Evolutionary conservation across 371 early-diverging fungal species (phyloP).

Genomic region (Ordospora colligata): DNA sequence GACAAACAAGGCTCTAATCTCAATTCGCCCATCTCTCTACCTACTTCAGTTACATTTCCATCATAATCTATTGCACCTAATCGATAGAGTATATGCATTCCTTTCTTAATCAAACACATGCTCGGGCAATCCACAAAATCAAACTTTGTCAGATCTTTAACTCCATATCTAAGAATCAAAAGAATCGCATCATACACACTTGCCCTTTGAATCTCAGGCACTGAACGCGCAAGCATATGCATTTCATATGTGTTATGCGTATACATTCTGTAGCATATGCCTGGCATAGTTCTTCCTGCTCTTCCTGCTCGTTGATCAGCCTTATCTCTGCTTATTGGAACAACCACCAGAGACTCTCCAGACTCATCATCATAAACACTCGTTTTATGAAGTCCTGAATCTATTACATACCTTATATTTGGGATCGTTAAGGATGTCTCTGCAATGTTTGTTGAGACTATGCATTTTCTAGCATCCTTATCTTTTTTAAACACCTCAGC

Average conservation of each 20-base stretch:
- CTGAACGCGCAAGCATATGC: conserved; percentile 6
- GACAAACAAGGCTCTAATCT: conserved; percentile 38
- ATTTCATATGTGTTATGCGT: conserved; percentile 39
- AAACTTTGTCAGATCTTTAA: conserved; percentile 45
- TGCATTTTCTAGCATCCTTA: conserved; percentile 39
- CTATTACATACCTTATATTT: conserved; percentile 51
- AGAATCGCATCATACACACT: conserved; percentile 38
- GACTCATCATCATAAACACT: conserved; percentile 81
- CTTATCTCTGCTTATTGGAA: conserved; percentile 35
- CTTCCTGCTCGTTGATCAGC: conserved; percentile 52
- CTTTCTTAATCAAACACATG: conserved; percentile 26
- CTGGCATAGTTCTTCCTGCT: conserved; percentile 45
- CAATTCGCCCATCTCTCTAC: conserved; percentile 40
- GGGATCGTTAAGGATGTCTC: conserved; percentile 54
- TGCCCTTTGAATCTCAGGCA: conserved; percentile 44
- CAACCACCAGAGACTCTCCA: background rate
- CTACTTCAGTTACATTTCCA: conserved; percentile 40
- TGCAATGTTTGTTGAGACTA: conserved; percentile 54
- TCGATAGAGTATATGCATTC: conserved; percentile 31
- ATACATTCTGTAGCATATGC: conserved; percentile 49
- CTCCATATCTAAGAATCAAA: conserved; percentile 27
- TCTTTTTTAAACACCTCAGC: conserved; percentile 5
- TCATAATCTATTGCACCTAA: conserved; percentile 37
- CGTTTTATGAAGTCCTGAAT: conserved; percentile 71
- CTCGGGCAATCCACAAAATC: conserved; percentile 45